phyloP scores from a whole-genome alignment of 345 rosid species.

The Sisymbrium altissimum region DNA sequence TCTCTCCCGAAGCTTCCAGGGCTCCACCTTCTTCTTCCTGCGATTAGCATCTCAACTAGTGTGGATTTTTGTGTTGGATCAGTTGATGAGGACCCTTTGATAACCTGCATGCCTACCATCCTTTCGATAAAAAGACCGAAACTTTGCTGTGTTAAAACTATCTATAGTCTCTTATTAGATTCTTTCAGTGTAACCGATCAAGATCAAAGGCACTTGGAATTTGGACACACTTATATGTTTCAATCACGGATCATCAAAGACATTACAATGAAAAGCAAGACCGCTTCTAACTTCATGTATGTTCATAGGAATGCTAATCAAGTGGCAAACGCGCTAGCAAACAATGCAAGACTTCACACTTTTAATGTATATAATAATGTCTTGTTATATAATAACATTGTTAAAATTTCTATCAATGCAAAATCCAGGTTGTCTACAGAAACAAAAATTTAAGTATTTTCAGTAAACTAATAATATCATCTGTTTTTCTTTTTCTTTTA shows the following conservation, averaged over 20 bases:
- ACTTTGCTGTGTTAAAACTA: not conserved
- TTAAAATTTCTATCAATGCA: not conserved
- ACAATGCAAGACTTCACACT: not conserved
- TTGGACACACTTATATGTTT: not conserved
- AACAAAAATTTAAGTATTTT: not conserved
- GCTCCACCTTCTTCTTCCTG: not conserved
- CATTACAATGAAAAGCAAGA: not conserved
- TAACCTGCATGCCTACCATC: not conserved
- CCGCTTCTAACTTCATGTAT: not conserved
- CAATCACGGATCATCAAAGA: not conserved
- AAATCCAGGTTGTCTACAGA: slow-evolving; percentile 19
- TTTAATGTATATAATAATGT: not conserved
- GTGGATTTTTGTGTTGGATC: too few species aligned
- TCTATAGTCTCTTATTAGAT: not conserved
- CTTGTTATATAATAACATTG: not conserved
- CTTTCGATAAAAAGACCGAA: too few species aligned
- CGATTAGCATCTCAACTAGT: not conserved
- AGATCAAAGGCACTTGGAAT: not conserved
- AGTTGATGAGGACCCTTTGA: not conserved
- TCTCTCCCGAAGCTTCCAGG: not conserved
- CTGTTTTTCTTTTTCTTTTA: not conserved
- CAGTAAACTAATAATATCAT: not conserved
- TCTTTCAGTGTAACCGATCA: not conserved
- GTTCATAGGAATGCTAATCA: not conserved
- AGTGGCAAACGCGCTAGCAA: not conserved